Evolutionary conservation across 1,284 basidiomycete genomes (phyloP), one percentile per base, ranked within the genome.

Genomic region (Papiliotrema fonsecae): DNA sequence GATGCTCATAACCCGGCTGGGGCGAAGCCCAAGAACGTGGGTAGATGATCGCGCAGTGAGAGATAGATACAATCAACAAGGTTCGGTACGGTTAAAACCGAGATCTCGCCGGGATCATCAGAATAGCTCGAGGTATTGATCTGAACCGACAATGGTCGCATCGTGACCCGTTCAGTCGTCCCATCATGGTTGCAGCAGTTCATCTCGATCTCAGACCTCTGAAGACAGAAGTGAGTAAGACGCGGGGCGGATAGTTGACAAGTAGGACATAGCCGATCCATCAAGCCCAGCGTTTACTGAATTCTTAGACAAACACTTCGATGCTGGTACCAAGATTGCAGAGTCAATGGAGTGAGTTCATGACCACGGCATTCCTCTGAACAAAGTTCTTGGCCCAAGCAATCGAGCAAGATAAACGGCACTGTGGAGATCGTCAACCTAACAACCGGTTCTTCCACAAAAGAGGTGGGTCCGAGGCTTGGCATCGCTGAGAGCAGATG

Each of bases 221-320:
- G 11, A 50, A 36, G 14, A 54, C 45, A 27, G 47, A 48, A 27
- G 51, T 52, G 21, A 43, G 47, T 16, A n/a, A 11, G 11, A 4
- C 14, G 9, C 18, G 16, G n/a, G 6, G 21, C 11, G 26, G 14
- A 16, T 28, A 6, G 30, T 4, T 4, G 10, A 28, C 2, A 3
- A 21, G 36, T 45, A 69, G 67, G 61, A 67, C 49, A 46, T 69
- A 11, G 65, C 67, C 1, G 48, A 60, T 13, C 42, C 61, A 0
- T 32, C 40, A 2, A 36, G 56, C 10, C 43, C 49, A 4, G 65
- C 57, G 42, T 67, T 69, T 40, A 41, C 51, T n/a, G 38, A 42
- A 7, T 67, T 64, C 47, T 52, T 67, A 32, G 57, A 67, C 41
- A 52, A 41, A 14, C 43, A 64, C 44, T 69, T 69, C 42, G 56